Base-by-base conservation (phyloP, 768 basidiomycete genomes). In the Mycena epipterygia region DNA sequence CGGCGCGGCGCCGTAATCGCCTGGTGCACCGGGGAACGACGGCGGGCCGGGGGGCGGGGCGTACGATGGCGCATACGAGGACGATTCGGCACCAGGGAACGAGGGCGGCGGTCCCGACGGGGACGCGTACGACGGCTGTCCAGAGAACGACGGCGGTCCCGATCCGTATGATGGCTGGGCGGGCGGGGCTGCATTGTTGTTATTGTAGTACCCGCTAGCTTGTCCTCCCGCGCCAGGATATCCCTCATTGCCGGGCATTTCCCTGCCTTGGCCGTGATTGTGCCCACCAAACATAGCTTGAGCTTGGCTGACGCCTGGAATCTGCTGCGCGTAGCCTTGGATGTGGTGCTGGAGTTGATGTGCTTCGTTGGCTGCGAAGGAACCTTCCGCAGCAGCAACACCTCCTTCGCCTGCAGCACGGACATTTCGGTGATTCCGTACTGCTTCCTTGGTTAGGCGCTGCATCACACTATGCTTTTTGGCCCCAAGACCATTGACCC, bases 361-460 rank as follows among this genome's bases (percentile, higher is more conserved):
- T 4, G 86, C 91, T 52, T 89, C 81, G 51, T 78, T 80, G 46
- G 85, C 80, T 0, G 89, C 88, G 67, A 79, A 87, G 1, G 84
- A 78, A 6, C 89, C 89, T 58, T 89, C 81, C 3, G 85, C 79
- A 16, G 82, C 80, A 13, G 87, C 66, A 0, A 80, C 64, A 4
- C 88, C 87, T 32, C 89, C 87, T 71, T 90, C 86, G 4, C 89
- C 89, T 0, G 82, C 82, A 8, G 84, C 74, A 1, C 94, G 89
- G 35, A 90, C 84, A 77, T 95, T 95, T 77, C 91, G 81, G 80
- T 95, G 93, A 72, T 88, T 89, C 6, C 90, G 87, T 0, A 95
- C 93, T 0, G 90, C 79, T 14, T 91, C 83, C 77, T 92, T 93
- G 23, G 82, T 81, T 30, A 95, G 86, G 27, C 91, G 89, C 32